These are phyloP conservation scores for Abrus pulchellus DNA, from an alignment of 306 rosid species.

Conservation along the genomic window DNA sequence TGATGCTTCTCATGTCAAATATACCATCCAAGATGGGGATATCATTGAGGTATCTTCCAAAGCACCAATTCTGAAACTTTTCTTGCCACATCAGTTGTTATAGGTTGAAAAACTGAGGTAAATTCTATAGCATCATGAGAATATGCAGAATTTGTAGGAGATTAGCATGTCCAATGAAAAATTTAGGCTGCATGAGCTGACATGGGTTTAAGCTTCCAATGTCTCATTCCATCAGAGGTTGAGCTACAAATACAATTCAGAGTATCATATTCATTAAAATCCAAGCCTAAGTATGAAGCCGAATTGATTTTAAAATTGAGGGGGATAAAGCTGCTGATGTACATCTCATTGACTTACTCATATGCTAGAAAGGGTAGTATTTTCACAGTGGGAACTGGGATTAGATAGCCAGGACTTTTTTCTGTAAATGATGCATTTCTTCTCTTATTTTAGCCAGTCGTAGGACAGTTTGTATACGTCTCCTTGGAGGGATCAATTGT, in stretches of 20 bases:
- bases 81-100: constrained; percentile 66
- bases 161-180: no score
- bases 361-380: not conserved
- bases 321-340: constrained; percentile 17
- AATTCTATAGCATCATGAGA: no score
- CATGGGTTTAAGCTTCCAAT: constrained; percentile 29
- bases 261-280: constrained; percentile 6
- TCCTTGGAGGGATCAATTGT: constrained; percentile 18
- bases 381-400: constrained; percentile 7
- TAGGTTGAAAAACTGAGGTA: not conserved
- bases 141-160: no score
- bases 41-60: constrained; percentile 69
- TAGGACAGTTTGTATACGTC: not conserved
- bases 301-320: constrained; percentile 27
- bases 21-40: constrained; percentile 69
- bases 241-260: not conserved
- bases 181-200: not conserved
- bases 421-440: not conserved
- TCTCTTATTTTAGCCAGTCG: not conserved
- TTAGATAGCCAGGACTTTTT: constrained; percentile 16
- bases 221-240: constrained; percentile 31
- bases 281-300: constrained; percentile 6
- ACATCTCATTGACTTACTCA: not conserved
- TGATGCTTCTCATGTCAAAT: constrained; percentile 77
- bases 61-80: constrained; percentile 78